Conservation (phyloP, 2,329 filamentous ascomycete species). For the Aphanocladium album region DNA sequence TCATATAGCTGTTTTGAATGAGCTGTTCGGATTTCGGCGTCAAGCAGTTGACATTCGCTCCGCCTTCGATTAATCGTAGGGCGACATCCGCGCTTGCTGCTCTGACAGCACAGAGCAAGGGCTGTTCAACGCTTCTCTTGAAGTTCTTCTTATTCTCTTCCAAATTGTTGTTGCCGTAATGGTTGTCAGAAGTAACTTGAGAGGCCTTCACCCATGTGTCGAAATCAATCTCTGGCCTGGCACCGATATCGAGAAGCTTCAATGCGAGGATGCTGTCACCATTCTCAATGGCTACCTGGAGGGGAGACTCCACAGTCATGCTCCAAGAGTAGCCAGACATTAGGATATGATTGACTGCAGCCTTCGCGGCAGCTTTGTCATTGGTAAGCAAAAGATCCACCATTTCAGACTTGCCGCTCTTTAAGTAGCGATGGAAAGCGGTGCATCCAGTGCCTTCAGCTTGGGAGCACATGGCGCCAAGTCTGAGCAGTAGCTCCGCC, state of each 20-base stretch:
- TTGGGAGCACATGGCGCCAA: slow-evolving; percentile 70
- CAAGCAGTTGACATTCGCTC: slow-evolving; percentile 61
- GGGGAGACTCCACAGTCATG: slow-evolving; percentile 38
- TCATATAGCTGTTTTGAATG: slow-evolving; percentile 27
- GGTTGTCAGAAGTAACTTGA: slow-evolving; percentile 36
- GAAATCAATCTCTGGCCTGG: slow-evolving; percentile 54
- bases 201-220: slow-evolving; percentile 58
- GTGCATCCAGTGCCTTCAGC: slow-evolving; percentile 62
- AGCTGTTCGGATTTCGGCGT: slow-evolving; percentile 34
- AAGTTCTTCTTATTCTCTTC: slow-evolving; percentile 49
- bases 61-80: slow-evolving; percentile 54
- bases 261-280: slow-evolving; percentile 49
- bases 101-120: slow-evolving; percentile 58
- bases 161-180: slow-evolving; percentile 27
- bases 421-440: slow-evolving; percentile 60
- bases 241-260: slow-evolving; percentile 60
- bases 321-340: slow-evolving; percentile 32
- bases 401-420: slow-evolving; percentile 42
- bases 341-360: slow-evolving; percentile 62
- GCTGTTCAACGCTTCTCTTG: slow-evolving; percentile 50
- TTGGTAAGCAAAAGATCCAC: slow-evolving; percentile 47
- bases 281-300: slow-evolving; percentile 54
- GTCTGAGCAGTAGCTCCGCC: slow-evolving; percentile 56
- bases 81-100: slow-evolving; percentile 40
- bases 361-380: slow-evolving; percentile 56